Base-by-base conservation (phyloP, 176 grass and related monocot genomes). In the Dendrocalamus sinicus region DNA sequence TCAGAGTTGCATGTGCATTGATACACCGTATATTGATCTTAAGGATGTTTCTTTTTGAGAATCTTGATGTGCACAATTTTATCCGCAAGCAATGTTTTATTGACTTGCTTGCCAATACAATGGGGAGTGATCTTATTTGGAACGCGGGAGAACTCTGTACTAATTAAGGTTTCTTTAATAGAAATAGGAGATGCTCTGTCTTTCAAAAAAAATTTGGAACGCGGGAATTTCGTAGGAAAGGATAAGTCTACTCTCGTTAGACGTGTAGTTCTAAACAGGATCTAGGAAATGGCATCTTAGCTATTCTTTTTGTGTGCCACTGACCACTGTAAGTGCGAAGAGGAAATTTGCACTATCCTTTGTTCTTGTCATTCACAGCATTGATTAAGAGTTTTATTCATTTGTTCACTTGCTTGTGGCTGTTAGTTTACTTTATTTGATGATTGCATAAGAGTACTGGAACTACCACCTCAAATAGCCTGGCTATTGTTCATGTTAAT, bases 1-100 rank as follows among this genome's bases (percentile, higher is more conserved):
- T 81, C 7, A 64, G 78, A 59, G 39, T 4, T 47, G 50, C 65
- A 52, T 83, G 74, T 78, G 64, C 22, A 60, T 35, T 59, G 75
- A 37, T 45, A 72, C 46, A 72, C 23, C 11, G 30, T 76, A 35
- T 40, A 0, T 9, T 28, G 62, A 30, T 70, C 50, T 43, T 2
- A 6, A 59, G 35, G 19, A 22, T 58, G 57, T 59, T 41, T 77
- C n/a, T 26, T 62, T 50, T 40, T 6, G 4, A 61, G 37, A 52
- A 64, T 73, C 76, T 59, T 52, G 60, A 35, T 67, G 30, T n/a
- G 20, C 20, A 23, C 67, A 3, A 64, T 80, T 64, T 54, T 54
- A 5, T 72, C n/a, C 11, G 6, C 13, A 24, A 58, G 16, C 43
- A 60, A 23, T 60, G 57, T 59, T 59, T n/a, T 59, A n/a, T 20